Conservation (phyloP, 192 early-diverging fungal species). For the Piromyces sp. region DNA sequence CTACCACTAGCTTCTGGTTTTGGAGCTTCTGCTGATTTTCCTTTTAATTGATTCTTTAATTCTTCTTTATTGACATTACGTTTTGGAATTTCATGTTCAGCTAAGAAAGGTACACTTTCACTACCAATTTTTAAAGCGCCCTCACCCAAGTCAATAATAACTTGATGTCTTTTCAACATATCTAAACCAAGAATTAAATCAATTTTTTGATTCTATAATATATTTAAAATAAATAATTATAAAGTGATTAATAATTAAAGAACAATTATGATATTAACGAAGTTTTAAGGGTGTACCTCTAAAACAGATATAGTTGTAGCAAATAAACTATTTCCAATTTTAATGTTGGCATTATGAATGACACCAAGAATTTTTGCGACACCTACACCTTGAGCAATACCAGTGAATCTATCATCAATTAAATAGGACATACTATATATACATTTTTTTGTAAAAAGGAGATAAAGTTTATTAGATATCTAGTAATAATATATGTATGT, state of each 20-base stretch:
- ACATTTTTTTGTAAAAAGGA: background rate
- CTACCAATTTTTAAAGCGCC: slow-evolving; percentile 65
- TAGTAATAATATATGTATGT: too few relatives aligned
- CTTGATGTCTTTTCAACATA: slow-evolving; percentile 81
- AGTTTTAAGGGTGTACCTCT: slow-evolving; percentile 22
- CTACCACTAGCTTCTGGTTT: background rate
- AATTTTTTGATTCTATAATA: slow-evolving; percentile 25
- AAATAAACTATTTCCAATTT: slow-evolving; percentile 58
- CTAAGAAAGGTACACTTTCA: slow-evolving; percentile 64
- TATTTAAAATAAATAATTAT: too few relatives aligned
- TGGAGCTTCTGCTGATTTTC: background rate
- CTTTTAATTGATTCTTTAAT: background rate
- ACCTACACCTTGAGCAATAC: slow-evolving; percentile 84
- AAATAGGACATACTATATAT: slow-evolving; percentile 51
- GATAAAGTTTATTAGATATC: background rate
- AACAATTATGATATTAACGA: too few relatives aligned
- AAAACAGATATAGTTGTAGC: slow-evolving; percentile 84
- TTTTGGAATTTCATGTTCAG: slow-evolving; percentile 80
- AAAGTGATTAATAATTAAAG: too few relatives aligned
- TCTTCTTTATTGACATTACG: background rate
- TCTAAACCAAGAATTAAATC: slow-evolving; percentile 89
- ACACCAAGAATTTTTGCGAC: slow-evolving; percentile 93
- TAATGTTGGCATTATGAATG: slow-evolving; percentile 74
- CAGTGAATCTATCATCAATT: slow-evolving; percentile 71
- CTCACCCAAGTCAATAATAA: slow-evolving; percentile 72